A percentile compares a stretch with the other conserved stretches of the same genome.
Conservation (phyloP, 768 basidiomycete species). For the Lentinula detonsa region DNA sequence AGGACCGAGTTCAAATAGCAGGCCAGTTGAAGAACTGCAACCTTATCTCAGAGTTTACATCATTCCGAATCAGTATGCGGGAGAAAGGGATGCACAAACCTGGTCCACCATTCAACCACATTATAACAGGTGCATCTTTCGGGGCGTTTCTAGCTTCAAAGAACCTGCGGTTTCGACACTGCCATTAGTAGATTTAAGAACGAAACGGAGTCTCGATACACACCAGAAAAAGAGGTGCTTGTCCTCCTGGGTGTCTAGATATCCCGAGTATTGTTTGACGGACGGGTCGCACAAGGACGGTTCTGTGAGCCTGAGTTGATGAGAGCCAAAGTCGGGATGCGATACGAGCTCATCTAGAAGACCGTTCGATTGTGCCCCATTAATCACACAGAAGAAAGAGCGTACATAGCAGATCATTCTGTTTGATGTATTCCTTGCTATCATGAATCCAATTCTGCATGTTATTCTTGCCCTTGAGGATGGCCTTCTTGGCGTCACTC, state of each 20-base stretch:
- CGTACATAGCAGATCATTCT: conserved; percentile 65
- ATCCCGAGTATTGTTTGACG: conserved; percentile 81
- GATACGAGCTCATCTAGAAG: conserved; percentile 57
- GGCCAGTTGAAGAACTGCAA: conserved; percentile 72
- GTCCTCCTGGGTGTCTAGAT: conserved; percentile 73
- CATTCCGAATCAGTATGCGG: neutral
- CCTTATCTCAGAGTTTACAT: conserved; percentile 14
- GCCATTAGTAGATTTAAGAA: neutral
- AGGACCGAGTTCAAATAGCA: conserved; percentile 91
- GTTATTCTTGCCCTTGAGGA: conserved; percentile 39
- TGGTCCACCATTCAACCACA: conserved; percentile 88
- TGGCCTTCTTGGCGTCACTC: conserved; percentile 34
- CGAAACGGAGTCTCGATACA: neutral
- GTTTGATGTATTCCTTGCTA: conserved; percentile 61
- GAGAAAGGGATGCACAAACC: neutral
- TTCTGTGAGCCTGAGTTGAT: conserved; percentile 58
- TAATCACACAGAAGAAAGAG: neutral
- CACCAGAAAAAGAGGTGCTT: conserved; percentile 89
- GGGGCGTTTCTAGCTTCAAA: conserved; percentile 81
- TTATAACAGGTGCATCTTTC: conserved; percentile 69
- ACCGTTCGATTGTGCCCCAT: neutral
- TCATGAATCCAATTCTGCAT: conserved; percentile 57
- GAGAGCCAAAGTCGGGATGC: conserved; percentile 39
- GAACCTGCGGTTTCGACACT: conserved; percentile 48
- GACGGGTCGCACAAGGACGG: conserved; percentile 72